Percentiles rank a stretch among this genome's conserved stretches.
These are phyloP conservation scores for Citrullus colocynthis DNA, from an alignment of 306 rosid genomes.

Conservation along the genomic window DNA sequence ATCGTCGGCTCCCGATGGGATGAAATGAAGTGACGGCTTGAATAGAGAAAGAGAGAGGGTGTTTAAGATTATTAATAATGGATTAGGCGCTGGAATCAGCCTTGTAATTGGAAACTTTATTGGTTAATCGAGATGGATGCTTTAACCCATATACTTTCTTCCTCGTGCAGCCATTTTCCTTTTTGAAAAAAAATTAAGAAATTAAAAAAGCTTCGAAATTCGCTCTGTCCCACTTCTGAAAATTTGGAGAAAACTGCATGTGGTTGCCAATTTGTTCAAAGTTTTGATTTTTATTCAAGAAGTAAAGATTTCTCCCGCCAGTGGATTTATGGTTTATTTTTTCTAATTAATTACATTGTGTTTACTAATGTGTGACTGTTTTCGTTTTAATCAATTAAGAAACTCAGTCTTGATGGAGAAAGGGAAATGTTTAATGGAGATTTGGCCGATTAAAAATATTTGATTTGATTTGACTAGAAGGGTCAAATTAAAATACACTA, in stretches of 20 bases:
- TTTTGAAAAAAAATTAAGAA: not conserved
- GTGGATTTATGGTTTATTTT: no score
- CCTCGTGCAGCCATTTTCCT: not conserved
- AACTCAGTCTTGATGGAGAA: no score
- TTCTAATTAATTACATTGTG: no score
- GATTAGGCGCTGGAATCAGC: not conserved
- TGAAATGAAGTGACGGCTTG: not conserved
- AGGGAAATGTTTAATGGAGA: no score
- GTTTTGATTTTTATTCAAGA: not conserved
- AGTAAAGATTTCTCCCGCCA: not conserved
- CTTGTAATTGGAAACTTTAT: not conserved
- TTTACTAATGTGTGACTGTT: no score
- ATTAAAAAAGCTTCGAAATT: not conserved
- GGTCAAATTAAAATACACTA: no score
- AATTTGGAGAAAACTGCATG: not conserved
- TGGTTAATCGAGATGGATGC: not conserved
- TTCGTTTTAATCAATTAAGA: no score
- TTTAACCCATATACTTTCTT: slow-evolving; percentile 1
- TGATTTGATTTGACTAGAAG: no score
- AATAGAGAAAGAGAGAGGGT: not conserved
- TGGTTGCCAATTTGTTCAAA: not conserved
- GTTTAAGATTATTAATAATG: not conserved
- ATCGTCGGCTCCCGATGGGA: not conserved
- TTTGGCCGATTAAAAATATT: no score
- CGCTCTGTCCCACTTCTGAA: not conserved